These are phyloP conservation scores for Claviceps maximensis DNA, from an alignment of 2,329 filamentous ascomycete species.

Conservation along the genomic window DNA sequence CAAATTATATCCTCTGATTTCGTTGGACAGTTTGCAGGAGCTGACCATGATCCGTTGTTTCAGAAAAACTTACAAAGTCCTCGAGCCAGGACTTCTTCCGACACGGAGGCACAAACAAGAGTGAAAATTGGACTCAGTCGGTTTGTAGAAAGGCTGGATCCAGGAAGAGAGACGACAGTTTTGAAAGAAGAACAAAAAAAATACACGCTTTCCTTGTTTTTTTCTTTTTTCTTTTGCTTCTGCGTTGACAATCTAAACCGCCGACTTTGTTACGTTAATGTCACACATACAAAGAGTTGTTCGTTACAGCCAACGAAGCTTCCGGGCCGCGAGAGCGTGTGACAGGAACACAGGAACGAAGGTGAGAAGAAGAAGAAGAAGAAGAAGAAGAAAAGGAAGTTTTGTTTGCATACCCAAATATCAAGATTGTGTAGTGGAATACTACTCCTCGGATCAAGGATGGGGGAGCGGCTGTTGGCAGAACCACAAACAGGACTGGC, in stretches of 20 bases:
- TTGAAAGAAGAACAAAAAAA: neutral
- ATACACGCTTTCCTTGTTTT: too few relatives aligned
- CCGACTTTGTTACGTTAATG: constrained; percentile 1
- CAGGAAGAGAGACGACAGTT: neutral
- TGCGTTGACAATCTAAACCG: neutral
- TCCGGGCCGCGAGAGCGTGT: neutral
- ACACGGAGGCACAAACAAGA: neutral
- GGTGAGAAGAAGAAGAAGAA: neutral
- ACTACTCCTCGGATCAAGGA: neutral
- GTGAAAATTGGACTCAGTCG: neutral
- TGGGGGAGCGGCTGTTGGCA: neutral
- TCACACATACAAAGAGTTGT: constrained; percentile 1
- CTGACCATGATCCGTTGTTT: constrained; percentile 3
- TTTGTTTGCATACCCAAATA: neutral
- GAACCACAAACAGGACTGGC: neutral
- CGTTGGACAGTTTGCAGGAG: constrained; percentile 1
- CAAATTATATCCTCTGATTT: constrained; percentile 2
- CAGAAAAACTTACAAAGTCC: neutral
- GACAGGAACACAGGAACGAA: constrained; percentile 2
- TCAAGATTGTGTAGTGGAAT: neutral
- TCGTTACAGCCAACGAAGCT: constrained; percentile 2
- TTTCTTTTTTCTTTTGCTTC: too few relatives aligned
- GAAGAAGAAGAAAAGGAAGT: neutral
- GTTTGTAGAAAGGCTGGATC: neutral
- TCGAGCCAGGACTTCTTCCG: neutral